phyloP scores from a whole-genome alignment of 1,284 basidiomycete genomes.

The Cryptococcus sp. region DNA sequence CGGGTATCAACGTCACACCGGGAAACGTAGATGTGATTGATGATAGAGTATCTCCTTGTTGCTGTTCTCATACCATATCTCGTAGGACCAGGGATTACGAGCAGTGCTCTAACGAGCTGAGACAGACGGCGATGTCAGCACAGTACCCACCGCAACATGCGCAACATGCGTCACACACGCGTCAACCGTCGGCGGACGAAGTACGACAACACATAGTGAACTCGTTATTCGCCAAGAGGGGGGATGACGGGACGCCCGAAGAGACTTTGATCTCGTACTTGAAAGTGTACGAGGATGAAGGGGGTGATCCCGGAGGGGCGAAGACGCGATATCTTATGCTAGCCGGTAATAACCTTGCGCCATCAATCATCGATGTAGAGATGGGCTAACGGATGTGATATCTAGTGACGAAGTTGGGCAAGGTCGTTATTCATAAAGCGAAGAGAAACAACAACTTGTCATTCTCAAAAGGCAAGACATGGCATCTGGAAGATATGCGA shows the following conservation, averaged over 20 bases:
- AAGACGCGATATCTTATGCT: slow-evolving; percentile 86
- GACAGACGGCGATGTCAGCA: too few relatives aligned
- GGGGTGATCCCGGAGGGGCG: slow-evolving; percentile 57
- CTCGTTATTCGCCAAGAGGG: slow-evolving; percentile 74
- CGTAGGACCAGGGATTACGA: too few relatives aligned
- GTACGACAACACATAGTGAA: slow-evolving; percentile 66
- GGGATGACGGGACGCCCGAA: slow-evolving; percentile 61
- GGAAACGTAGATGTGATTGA: too few relatives aligned
- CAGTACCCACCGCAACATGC: too few relatives aligned
- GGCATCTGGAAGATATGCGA: slow-evolving; percentile 80
- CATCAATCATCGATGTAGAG: not conserved
- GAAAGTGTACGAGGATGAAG: slow-evolving; percentile 79
- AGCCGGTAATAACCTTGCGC: slow-evolving; percentile 68
- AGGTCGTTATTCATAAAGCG: slow-evolving; percentile 87
- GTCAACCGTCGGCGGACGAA: slow-evolving; percentile 25
- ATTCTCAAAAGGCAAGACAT: slow-evolving; percentile 97
- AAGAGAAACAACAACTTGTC: slow-evolving; percentile 93
- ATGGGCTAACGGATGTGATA: not conserved
- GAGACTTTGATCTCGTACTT: slow-evolving; percentile 81
- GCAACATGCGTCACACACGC: slow-evolving; percentile 3
- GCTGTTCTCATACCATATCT: too few relatives aligned
- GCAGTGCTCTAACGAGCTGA: too few relatives aligned
- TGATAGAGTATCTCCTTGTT: too few relatives aligned
- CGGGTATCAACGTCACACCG: too few relatives aligned
- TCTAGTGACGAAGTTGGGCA: slow-evolving; percentile 65